These are phyloP conservation scores for Hibiscus syriacus DNA, from an alignment of 345 rosid genomes.

Conservation along the genomic window DNA sequence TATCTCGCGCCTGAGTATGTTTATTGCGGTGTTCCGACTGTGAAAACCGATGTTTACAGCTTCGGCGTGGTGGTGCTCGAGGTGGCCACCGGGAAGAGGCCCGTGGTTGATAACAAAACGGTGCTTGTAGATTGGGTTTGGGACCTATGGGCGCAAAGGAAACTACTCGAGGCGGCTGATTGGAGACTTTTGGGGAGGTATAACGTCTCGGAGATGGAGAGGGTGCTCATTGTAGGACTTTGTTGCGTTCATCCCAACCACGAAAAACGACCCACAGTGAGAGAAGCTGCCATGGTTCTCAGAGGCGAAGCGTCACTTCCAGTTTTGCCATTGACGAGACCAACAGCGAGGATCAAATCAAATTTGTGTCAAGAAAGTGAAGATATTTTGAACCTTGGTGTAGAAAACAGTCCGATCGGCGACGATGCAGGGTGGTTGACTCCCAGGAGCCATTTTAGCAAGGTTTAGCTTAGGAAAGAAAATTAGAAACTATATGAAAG, in stretches of 20 bases:
- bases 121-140: slow-evolving; percentile 67
- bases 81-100: slow-evolving; percentile 59
- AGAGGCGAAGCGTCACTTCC: slow-evolving; percentile 60
- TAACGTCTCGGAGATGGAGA: slow-evolving; percentile 41
- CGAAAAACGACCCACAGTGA: slow-evolving; percentile 48
- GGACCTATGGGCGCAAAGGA: slow-evolving; percentile 56
- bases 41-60: too few species aligned
- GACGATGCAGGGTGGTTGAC: slow-evolving; percentile 48
- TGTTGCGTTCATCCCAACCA: slow-evolving; percentile 64
- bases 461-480: not conserved
- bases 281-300: slow-evolving; percentile 55
- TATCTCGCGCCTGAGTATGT: too few species aligned
- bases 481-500: not conserved
- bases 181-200: slow-evolving; percentile 42
- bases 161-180: slow-evolving; percentile 46
- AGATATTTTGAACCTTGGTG: slow-evolving; percentile 12
- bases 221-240: slow-evolving; percentile 62
- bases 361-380: slow-evolving; percentile 20
- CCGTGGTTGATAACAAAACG: slow-evolving; percentile 44
- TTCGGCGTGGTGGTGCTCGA: slow-evolving; percentile 75
- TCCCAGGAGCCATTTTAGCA: slow-evolving; percentile 41
- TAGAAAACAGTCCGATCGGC: too few species aligned
- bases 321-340: slow-evolving; percentile 46
- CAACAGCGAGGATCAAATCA: slow-evolving; percentile 39
- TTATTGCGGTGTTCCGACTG: too few species aligned